Evolutionary conservation across 331 rosid genomes (phyloP), one percentile per base, ranked within the genome.

Genomic region (Pyrus hybrid): DNA sequence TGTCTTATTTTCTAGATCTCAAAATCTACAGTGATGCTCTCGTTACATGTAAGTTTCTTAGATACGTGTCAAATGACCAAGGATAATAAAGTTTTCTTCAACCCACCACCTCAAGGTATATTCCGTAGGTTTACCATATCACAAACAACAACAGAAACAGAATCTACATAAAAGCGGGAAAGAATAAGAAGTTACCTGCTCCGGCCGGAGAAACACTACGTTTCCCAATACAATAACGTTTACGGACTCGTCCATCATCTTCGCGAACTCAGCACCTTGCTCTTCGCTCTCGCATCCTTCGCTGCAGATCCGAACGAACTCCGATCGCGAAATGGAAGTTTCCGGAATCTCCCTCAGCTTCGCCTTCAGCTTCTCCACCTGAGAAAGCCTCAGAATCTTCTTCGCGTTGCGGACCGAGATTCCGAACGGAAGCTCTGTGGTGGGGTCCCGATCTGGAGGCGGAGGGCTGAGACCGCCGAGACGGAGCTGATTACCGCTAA

Each of bases 211-310:
- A 82, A 90, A 86, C 11, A 94, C 99, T 3, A 77, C 67, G 82
- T 82, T 84, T 17, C 97, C 99, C 66, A 92, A 76, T 65, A 94
- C 88, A 87, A 94, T 89, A 77, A 94, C 97, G 91, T 71, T 84
- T 65, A 96, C 97, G 0, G 88, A 85, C 4, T 89, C 88, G 67
- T 94, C 99, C 75, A 94, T 58, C 68, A 79, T 74, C 85, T 84
- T 89, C 6, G 97, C 96, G 2, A 87, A 87, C 84, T 89, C 91
- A 0, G 21, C 80, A 0, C 96, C 99, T 77, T 86, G 93, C 0
- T 84, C 85, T 29, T 79, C 62, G 54, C 79, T 87, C 79, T 82
- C 81, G 60, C 90, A 90, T 0, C 65, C 76, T 28, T 95, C 89
- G 21, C 35, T 79, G 28, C 97, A 94, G 66, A 92, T 84, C 69